Evolutionary conservation across 495 filamentous ascomycete species (phyloP).

Genomic region (Rostrohypoxylon terebratum): DNA sequence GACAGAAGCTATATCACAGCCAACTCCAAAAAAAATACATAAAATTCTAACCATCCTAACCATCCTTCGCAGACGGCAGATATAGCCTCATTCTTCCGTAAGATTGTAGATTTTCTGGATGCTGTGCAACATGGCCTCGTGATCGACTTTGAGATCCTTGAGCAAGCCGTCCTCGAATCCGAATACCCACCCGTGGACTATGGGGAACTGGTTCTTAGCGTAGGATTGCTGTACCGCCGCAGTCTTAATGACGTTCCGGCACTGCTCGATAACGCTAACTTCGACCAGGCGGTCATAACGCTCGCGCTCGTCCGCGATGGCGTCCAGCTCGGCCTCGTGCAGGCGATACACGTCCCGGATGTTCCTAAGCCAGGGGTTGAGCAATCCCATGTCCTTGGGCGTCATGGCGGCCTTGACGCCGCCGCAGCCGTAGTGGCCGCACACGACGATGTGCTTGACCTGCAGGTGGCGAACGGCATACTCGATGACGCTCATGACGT

Average conservation of each 20-base stretch:
- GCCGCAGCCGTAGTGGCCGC: constrained; percentile 73
- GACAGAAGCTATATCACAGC: neutral
- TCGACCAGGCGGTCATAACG: constrained; percentile 69
- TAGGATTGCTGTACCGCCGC: constrained; percentile 66
- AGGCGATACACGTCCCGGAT: constrained; percentile 70
- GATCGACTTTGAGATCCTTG: constrained; percentile 65
- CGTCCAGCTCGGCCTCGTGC: constrained; percentile 67
- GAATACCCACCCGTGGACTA: constrained; percentile 70
- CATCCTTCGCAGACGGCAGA: constrained; percentile 19
- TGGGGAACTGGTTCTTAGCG: constrained; percentile 62
- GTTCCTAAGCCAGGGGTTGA: constrained; percentile 72
- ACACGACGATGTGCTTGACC: constrained; percentile 74
- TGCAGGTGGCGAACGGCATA: constrained; percentile 69
- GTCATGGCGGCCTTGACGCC: constrained; percentile 72
- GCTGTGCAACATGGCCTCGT: constrained; percentile 55
- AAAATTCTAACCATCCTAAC: neutral
- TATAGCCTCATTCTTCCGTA: constrained; percentile 44
- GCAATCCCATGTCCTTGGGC: constrained; percentile 66
- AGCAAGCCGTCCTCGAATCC: constrained; percentile 64
- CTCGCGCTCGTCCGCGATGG: constrained; percentile 57
- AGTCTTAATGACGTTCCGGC: constrained; percentile 69
- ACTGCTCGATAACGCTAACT: constrained; percentile 70
- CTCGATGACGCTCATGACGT: constrained; percentile 71
- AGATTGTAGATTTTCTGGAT: constrained; percentile 70
- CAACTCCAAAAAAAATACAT: constrained; percentile 10